These are phyloP conservation scores for Lunularia cruciata DNA, from an alignment of 225 moss, liverwort and hornwort genomes.

Conservation along the genomic window DNA sequence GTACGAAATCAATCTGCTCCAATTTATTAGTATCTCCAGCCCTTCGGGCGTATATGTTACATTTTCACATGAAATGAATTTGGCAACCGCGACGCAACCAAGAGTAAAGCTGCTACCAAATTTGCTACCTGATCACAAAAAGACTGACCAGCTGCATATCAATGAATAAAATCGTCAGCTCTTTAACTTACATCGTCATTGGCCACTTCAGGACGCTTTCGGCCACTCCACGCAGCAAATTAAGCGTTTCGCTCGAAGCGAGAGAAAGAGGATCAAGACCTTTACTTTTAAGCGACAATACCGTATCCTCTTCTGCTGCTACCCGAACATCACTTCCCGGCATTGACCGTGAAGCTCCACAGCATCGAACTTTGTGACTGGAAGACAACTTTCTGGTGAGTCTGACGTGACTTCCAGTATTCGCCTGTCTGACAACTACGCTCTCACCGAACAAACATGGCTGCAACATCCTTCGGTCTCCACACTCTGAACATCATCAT, in stretches of 20 bases:
- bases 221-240: background rate
- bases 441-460: background rate
- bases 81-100: background rate
- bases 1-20: no score
- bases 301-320: slow-evolving; percentile 11
- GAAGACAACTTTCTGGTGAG: slow-evolving; percentile 4
- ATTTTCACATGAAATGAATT: background rate
- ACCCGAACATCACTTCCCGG: background rate
- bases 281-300: no score
- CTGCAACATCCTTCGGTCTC: background rate
- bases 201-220: background rate
- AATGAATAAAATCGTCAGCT: no score
- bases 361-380: background rate
- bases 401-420: background rate
- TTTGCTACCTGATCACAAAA: no score
- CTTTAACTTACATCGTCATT: background rate
- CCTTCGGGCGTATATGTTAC: slow-evolving; percentile 14
- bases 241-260: slow-evolving; percentile 1
- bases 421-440: background rate
- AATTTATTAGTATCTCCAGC: slow-evolving; percentile 2
- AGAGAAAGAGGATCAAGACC: background rate
- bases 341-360: background rate
- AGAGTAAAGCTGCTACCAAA: background rate
- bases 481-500: background rate
- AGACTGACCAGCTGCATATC: no score